These are phyloP conservation scores for Tephrocybe rancida DNA, from an alignment of 768 basidiomycete genomes.

Conservation along the genomic window DNA sequence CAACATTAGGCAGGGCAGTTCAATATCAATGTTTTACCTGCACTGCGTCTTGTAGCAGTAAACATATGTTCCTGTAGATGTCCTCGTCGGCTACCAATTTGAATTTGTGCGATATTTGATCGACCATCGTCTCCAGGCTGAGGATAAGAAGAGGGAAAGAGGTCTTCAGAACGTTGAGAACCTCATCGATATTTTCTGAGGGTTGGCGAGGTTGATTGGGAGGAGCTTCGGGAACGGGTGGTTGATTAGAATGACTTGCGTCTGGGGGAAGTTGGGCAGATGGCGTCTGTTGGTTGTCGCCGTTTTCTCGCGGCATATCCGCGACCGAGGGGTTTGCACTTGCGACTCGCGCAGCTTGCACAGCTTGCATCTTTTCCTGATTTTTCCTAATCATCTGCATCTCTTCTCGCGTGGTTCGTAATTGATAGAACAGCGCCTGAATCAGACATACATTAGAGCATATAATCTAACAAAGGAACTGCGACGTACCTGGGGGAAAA, in stretches of 20 bases:
- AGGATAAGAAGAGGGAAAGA: constrained; percentile 93
- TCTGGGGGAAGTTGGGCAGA: constrained; percentile 15
- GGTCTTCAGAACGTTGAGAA: constrained; percentile 92
- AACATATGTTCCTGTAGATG: constrained; percentile 86
- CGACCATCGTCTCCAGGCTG: constrained; percentile 96
- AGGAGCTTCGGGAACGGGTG: constrained; percentile 22
- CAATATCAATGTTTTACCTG: constrained; percentile 50
- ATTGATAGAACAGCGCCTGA: constrained; percentile 93
- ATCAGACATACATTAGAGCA: neutral
- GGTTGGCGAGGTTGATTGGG: constrained; percentile 57
- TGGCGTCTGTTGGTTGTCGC: constrained; percentile 29
- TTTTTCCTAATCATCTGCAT: constrained; percentile 43
- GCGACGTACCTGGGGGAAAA: constrained; percentile 82
- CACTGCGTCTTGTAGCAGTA: constrained; percentile 86
- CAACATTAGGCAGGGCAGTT: neutral
- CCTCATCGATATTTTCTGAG: constrained; percentile 92
- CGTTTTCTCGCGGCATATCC: constrained; percentile 26
- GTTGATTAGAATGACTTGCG: constrained; percentile 13
- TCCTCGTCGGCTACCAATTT: constrained; percentile 92
- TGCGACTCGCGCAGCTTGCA: constrained; percentile 28
- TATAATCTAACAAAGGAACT: constrained; percentile 7
- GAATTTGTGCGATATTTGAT: constrained; percentile 89
- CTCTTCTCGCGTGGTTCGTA: constrained; percentile 70
- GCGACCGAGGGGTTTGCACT: constrained; percentile 25
- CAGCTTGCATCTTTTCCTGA: constrained; percentile 40